These are phyloP conservation scores for Penicillium sp. DNA, from an alignment of 2,329 filamentous ascomycete species.

Conservation along the genomic window DNA sequence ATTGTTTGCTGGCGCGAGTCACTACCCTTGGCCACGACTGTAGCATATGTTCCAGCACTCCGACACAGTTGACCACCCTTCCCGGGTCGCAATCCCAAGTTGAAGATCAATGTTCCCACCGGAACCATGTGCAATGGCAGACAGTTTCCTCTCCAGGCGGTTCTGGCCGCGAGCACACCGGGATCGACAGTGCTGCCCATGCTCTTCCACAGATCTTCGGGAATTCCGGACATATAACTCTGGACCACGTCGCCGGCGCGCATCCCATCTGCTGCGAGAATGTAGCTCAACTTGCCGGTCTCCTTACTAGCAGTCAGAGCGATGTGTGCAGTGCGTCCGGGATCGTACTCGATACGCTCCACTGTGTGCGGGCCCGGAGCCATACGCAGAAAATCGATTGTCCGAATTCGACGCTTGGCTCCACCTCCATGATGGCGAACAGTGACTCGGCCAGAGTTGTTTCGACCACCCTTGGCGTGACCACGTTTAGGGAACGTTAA, in stretches of 20 bases:
- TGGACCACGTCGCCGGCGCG: constrained; percentile 86
- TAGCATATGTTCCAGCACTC: constrained; percentile 88
- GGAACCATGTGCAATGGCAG: constrained; percentile 94
- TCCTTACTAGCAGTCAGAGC: constrained; percentile 75
- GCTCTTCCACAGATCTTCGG: constrained; percentile 76
- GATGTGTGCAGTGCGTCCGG: constrained; percentile 88
- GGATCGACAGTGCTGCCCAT: constrained; percentile 95
- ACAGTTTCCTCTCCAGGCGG: constrained; percentile 91
- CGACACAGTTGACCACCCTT: constrained; percentile 86
- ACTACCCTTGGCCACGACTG: constrained; percentile 81
- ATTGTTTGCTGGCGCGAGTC: constrained; percentile 55
- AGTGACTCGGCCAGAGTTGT: constrained; percentile 80
- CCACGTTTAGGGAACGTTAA: constrained; percentile 92
- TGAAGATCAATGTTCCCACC: constrained; percentile 87
- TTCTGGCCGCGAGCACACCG: constrained; percentile 92
- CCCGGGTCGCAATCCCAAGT: constrained; percentile 71
- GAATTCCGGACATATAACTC: constrained; percentile 88
- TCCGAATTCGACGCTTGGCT: constrained; percentile 85
- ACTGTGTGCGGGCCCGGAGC: constrained; percentile 80
- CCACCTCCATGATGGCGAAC: constrained; percentile 91
- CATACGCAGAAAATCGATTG: constrained; percentile 80
- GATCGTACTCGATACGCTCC: constrained; percentile 94
- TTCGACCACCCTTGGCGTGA: constrained; percentile 87
- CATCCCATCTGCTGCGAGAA: constrained; percentile 92
- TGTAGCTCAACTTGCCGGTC: constrained; percentile 78